Base-by-base conservation (phyloP, 768 basidiomycete genomes). In the Calocybe gangraenosa region DNA sequence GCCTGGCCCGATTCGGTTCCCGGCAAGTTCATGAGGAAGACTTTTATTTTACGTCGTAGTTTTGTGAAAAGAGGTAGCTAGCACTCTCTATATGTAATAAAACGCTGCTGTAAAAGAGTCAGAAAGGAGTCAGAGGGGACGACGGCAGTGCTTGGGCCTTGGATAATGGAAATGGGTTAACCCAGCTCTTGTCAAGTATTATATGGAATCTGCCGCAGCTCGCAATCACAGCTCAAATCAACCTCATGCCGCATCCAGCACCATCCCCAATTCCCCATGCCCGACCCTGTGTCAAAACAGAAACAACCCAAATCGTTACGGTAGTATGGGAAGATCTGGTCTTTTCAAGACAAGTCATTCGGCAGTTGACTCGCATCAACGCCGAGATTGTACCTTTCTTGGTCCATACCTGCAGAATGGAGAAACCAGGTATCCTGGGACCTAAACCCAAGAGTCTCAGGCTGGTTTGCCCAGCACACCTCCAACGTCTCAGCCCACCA, bases 181-280 rank as follows among this genome's bases (percentile, higher is more conserved):
- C n/a, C n/a, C n/a, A n/a, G n/a, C 32, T 2, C 18, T 34, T 31
- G 31, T 31, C 31, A 42, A 11, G 49, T 40, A n/a, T 36, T 44
- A 42, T 45, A 25, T 49, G 51, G 48, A 44, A 47, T 49, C 40
- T 53, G 44, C 51, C 48, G 42, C 42, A n/a, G n/a, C n/a, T n/a
- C n/a, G n/a, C n/a, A n/a, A n/a, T n/a, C n/a, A n/a, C n/a, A n/a
- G 42, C 45, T 48, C 51, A 48, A 47, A 44, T 41, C 48, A n/a
- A 37, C 42, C 34, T 48, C 47, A 48, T 48, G 35, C 39, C 20
- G 38, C n/a, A 31, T 44, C 40, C 37, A 15, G 22, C 25, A 10
- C 5, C 25, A 37, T 38, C 30, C 36, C 37, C 32, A 37, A 30
- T 31, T 3, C 28, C 21, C 17, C 32, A 40, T 34, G 42, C 44